These are phyloP conservation scores for Clitopilus hobsonii DNA, from an alignment of 768 basidiomycete genomes.

Conservation along the genomic window DNA sequence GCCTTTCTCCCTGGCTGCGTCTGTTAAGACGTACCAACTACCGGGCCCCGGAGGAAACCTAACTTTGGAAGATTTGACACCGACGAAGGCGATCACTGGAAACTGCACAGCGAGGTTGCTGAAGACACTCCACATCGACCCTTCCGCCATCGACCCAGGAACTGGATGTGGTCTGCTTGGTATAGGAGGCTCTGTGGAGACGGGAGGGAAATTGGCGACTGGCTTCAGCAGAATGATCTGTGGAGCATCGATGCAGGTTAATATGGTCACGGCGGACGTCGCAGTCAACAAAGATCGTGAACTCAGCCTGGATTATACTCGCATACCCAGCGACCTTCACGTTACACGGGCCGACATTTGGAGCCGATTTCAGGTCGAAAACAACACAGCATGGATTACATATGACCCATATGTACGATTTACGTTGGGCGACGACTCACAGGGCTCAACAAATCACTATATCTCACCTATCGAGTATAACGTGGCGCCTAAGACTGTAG, in stretches of 20 bases:
- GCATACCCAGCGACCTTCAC: not conserved
- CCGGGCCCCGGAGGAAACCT: no score
- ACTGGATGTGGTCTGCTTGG: not conserved
- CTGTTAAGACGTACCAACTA: not conserved
- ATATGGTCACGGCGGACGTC: not conserved
- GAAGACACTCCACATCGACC: not conserved
- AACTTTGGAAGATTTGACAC: no score
- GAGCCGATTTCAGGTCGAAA: not conserved
- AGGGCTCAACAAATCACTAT: conserved; percentile 5
- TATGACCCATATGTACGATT: conserved; percentile 10
- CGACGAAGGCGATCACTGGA: not conserved
- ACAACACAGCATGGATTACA: not conserved
- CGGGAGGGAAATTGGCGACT: not conserved
- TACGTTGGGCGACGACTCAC: conserved; percentile 5
- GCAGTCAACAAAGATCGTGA: not conserved
- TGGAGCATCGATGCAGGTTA: not conserved
- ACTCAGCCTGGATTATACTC: not conserved
- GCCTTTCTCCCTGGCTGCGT: not conserved
- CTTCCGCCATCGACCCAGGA: not conserved
- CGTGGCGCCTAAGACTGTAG: not conserved
- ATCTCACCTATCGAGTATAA: not conserved
- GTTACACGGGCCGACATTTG: conserved; percentile 5
- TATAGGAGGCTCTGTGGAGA: not conserved
- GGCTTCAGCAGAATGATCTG: not conserved
- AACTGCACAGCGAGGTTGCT: not conserved